Evolutionary conservation across 2,329 filamentous ascomycete species (phyloP), one percentile per base, ranked within the genome.

Genomic region (Niveomyces coronatus): DNA sequence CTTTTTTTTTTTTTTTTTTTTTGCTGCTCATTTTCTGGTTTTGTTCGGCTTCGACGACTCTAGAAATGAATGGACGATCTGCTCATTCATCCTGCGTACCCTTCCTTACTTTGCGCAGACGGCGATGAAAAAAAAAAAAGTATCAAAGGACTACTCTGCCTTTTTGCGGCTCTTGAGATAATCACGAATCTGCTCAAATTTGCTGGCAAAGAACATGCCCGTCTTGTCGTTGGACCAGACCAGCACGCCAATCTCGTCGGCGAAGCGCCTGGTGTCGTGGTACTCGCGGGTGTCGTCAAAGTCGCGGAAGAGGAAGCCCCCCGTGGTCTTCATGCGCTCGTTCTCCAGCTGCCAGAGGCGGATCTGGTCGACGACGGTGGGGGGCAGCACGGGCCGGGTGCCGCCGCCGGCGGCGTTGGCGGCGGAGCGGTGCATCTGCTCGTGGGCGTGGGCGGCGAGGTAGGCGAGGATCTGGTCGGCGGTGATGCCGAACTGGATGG

Each of bases 301-400:
- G 45, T 96, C 89, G 53, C 82, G 82, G 67, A 98, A 94, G 19
- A 96, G 58, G 56, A 86, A 96, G 0, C 91, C 91, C 1, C 72
- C 66, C 5, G 79, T 86, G 2, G 84, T 78, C 57, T 83, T 84
- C 75, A 98, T 93, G 35, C 91, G 76, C 64, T 98, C 91, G 46
- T 89, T 87, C 61, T 98, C 91, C 37, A 96, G 79, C 65, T 98
- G 89, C 91, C 91, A 98, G 15, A 98, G 75, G 3, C 88, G 75
- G 52, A 98, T 95, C 66, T 98, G 91, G 60, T 98, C 91, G 45
- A 95, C 85, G 13, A 98, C 91, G 0, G 93, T 96, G 0, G 91
- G 88, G 1, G 93, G 91, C 2, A 98, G 71, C 13, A 94, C 76
- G 2, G 88, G 83, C 44, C 69, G 70, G 51, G 73, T 73, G 44